A percentile compares a stretch with the other conserved stretches of the same genome.
Evolutionary conservation across 139 green algal species (phyloP).

Genomic region (Tetraselmis striata): DNA sequence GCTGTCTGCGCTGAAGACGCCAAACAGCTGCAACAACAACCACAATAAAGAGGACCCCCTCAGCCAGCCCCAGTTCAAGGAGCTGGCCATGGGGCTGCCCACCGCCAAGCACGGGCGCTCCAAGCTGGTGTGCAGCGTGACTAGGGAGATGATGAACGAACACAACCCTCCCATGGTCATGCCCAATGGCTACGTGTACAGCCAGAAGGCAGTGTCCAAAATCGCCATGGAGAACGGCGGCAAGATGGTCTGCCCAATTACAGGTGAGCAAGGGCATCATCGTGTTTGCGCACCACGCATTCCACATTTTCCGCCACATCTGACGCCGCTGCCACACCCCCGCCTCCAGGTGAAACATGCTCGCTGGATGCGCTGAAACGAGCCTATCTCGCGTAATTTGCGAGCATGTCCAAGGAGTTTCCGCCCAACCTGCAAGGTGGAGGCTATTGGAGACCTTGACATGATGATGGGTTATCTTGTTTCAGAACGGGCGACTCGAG

Average conservation of each 20-base stretch:
- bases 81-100: slow-evolving; percentile 69
- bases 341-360: background rate
- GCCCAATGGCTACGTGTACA: slow-evolving; percentile 86
- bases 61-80: slow-evolving; percentile 47
- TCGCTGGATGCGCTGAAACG: background rate
- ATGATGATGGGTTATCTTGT: no score
- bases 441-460: no score
- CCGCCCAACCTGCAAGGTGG: no score
- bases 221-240: background rate
- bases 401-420: no score
- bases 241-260: background rate
- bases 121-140: slow-evolving; percentile 85
- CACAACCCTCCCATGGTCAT: slow-evolving; percentile 88
- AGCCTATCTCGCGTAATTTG: background rate
- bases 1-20: slow-evolving; percentile 79
- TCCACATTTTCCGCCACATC: no score
- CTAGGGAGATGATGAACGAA: slow-evolving; percentile 77
- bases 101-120: slow-evolving; percentile 78
- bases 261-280: background rate
- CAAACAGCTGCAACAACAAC: slow-evolving; percentile 31
- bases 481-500: no score
- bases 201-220: slow-evolving; percentile 40
- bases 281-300: no score
- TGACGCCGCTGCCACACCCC: no score
- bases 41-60: slow-evolving; percentile 69